phyloP scores from a whole-genome alignment of 2,329 filamentous ascomycete species.

The Nigrograna mackinnonii region DNA sequence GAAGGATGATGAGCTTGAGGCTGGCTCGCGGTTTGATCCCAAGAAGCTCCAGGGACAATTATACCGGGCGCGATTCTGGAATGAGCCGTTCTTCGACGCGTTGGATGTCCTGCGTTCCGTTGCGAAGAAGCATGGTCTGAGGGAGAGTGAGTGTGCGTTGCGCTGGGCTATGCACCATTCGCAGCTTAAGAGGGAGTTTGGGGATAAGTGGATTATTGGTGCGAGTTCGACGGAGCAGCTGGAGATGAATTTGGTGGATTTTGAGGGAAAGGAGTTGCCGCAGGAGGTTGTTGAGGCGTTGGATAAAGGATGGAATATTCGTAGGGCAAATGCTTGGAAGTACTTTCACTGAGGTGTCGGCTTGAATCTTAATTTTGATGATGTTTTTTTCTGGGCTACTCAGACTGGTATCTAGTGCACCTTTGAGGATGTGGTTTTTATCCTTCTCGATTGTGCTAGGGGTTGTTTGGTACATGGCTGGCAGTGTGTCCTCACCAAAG shows the following conservation, averaged over 20 bases:
- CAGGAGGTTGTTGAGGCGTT: conserved; percentile 74
- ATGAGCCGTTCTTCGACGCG: conserved; percentile 48
- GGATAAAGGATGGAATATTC: conserved; percentile 73
- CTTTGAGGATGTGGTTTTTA: too few relatives aligned
- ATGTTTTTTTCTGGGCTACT: too few relatives aligned
- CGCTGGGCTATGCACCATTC: conserved; percentile 51
- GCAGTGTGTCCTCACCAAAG: too few relatives aligned
- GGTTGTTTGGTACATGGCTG: too few relatives aligned
- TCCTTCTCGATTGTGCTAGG: too few relatives aligned
- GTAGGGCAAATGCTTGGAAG: conserved; percentile 59
- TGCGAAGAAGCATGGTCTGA: conserved; percentile 43
- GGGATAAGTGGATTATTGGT: conserved; percentile 62
- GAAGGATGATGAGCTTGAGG: conserved; percentile 40
- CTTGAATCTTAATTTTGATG: too few relatives aligned
- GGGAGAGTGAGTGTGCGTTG: conserved; percentile 45
- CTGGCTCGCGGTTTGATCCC: conserved; percentile 48
- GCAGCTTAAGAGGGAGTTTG: conserved; percentile 54
- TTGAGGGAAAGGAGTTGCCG: conserved; percentile 69
- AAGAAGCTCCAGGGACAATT: conserved; percentile 41
- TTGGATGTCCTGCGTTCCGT: conserved; percentile 44
- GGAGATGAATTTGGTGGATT: conserved; percentile 57
- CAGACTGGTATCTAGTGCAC: too few relatives aligned
- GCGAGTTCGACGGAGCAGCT: conserved; percentile 60
- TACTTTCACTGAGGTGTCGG: conserved; percentile 62
- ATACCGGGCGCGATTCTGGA: conserved; percentile 45